A percentile compares a stretch with the other conserved stretches of the same genome.
These are phyloP conservation scores for Raddia guianensis DNA, from an alignment of 176 grass and related monocot genomes.

Conservation along the genomic window DNA sequence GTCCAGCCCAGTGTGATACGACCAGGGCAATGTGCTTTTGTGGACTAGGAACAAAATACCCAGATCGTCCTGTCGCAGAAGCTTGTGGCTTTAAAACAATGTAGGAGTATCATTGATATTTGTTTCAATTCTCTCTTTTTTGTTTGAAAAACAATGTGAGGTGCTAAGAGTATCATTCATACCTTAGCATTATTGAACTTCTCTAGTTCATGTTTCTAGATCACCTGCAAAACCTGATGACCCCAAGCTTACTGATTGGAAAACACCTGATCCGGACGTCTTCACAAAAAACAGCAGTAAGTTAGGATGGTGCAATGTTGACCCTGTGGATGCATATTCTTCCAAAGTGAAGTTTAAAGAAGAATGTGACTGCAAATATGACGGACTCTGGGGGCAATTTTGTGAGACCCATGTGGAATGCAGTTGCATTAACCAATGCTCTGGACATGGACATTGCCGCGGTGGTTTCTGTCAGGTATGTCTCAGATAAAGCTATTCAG, in stretches of 20 bases:
- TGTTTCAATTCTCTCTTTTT: not conserved
- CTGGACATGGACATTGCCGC: constrained; percentile 79
- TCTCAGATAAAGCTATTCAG: constrained; percentile 11
- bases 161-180: not conserved
- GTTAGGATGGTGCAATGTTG: constrained; percentile 91
- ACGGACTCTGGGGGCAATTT: constrained; percentile 70
- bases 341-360: constrained; percentile 76
- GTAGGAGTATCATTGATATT: constrained; percentile 41
- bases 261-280: constrained; percentile 68
- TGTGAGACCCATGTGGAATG: constrained; percentile 80
- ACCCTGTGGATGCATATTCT: constrained; percentile 78
- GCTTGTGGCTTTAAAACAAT: constrained; percentile 91
- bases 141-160: constrained; percentile 60
- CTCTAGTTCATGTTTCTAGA: constrained; percentile 50
- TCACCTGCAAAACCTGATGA: constrained; percentile 63
- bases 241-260: constrained; percentile 73
- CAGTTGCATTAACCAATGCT: constrained; percentile 90
- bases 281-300: constrained; percentile 81
- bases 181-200: constrained; percentile 40
- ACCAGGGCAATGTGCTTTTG: constrained; percentile 96
- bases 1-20: constrained; percentile 81
- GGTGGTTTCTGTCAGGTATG: constrained; percentile 94
- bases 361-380: constrained; percentile 97
- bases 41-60: constrained; percentile 86
- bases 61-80: constrained; percentile 84